Evolutionary conservation across 768 basidiomycete species (phyloP), one percentile per base, ranked within the genome.

Genomic region (Pulveroboletus ravenelii): DNA sequence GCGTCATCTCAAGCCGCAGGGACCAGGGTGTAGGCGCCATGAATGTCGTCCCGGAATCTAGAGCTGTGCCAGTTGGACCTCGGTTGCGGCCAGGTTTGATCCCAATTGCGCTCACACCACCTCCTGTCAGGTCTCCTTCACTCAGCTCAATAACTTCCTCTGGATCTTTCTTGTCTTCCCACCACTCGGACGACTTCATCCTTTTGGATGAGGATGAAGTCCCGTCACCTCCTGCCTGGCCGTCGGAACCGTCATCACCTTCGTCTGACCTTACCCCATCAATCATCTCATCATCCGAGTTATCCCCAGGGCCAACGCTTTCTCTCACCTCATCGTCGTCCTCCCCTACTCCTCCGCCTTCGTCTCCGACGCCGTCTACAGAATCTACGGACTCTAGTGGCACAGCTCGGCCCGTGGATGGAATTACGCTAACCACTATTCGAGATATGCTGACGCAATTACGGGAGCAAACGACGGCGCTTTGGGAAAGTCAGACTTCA

Each of bases 121-220:
- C 80, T 3, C 70, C 74, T 14, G 34, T 55, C 12, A 65, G 72
- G 14, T 65, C 73, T 12, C 64, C 70, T 4, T 76, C 80, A 3
- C 69, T 73, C 5, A 69, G 66, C 32, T 73, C 74, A 6, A 42
- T 64, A 37, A 62, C 52, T 14, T 72, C 71, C 10, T 59, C 55
- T 6, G 55, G 62, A 49, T 80, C 78, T 0, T 81, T 74, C 60
- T 56, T 81, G 43, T 78, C 78, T 4, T 80, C 78, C 15, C 85
- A 87, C 53, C 84, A 90, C 54, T 91, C 89, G 0, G 89, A 92
- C 48, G 88, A 88, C 55, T 69, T 73, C 32, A 68, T 70, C 70
- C 52, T 74, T 64, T 61, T 77, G 72, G 73, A 62, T 51, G 59
- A 60, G n/a, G 72, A 72, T 51, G 54, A 66, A 52, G 56, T 37